Evolutionary conservation across 805 yeast genomes (phyloP).

Genomic region (Sungouiozyma ichnusensis): DNA sequence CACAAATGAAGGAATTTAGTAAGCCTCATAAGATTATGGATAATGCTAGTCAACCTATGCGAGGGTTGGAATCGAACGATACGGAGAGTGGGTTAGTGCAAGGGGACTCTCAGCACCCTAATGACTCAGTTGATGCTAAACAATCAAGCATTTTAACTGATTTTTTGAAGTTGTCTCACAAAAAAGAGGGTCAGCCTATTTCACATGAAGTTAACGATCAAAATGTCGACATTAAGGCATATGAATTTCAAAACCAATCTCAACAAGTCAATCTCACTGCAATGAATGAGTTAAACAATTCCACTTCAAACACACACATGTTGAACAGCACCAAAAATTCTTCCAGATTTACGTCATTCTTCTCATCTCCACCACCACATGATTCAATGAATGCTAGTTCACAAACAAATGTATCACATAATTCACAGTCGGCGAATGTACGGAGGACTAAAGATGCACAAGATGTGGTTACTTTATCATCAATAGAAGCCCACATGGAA

Average conservation of each 20-base stretch:
- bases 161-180: conserved; percentile 15
- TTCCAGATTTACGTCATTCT: conserved; percentile 31
- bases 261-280: background rate
- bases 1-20: conserved; percentile 30
- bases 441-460: background rate
- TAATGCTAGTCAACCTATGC: background rate
- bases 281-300: background rate
- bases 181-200: background rate
- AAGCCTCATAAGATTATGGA: conserved; percentile 25
- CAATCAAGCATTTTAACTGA: conserved; percentile 24
- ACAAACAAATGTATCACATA: background rate
- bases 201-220: background rate
- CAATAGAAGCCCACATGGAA: background rate
- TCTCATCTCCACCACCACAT: conserved; percentile 14
- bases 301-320: background rate
- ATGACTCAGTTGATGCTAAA: background rate
- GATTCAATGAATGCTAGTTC: background rate
- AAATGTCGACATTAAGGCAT: background rate
- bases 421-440: background rate
- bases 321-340: conserved; percentile 5
- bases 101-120: conserved; percentile 1
- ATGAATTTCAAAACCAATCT: background rate
- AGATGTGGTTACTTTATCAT: background rate
- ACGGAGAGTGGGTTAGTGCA: background rate
- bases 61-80: background rate